Evolutionary conservation across 75 land plant genomes (phyloP).

Genomic region (Pinus albicaulis): DNA sequence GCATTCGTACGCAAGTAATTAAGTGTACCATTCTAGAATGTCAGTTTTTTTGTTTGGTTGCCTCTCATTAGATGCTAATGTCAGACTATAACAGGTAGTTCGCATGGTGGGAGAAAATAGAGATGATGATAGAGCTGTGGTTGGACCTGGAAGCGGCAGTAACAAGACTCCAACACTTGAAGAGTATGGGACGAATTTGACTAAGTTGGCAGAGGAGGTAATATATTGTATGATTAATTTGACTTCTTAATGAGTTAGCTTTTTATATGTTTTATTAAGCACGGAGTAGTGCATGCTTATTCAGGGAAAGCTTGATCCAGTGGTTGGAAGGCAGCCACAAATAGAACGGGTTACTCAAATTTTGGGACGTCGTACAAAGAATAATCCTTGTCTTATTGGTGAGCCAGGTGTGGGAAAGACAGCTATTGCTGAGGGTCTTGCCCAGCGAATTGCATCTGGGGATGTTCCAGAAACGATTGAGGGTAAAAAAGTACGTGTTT

Average conservation of each 20-base stretch:
- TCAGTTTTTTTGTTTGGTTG: background rate
- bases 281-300: background rate
- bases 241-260: background rate
- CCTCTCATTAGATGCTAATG: constrained; percentile 1
- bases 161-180: constrained; percentile 96
- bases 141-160: constrained; percentile 78
- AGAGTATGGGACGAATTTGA: constrained; percentile 95
- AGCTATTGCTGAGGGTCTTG: constrained; percentile 56
- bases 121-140: constrained; percentile 62
- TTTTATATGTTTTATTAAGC: background rate
- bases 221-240: background rate
- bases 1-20: constrained; percentile 46
- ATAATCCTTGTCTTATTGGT: constrained; percentile 59
- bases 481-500: constrained; percentile 36
- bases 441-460: constrained; percentile 52
- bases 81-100: constrained; percentile 38
- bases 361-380: constrained; percentile 46
- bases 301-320: constrained; percentile 61
- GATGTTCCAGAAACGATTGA: constrained; percentile 64
- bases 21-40: background rate
- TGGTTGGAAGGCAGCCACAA: constrained; percentile 48
- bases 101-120: constrained; percentile 63
- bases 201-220: constrained; percentile 90
- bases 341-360: constrained; percentile 56
- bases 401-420: constrained; percentile 67